Conservation (phyloP, 768 basidiomycete species). For the Serendipita sp. region DNA sequence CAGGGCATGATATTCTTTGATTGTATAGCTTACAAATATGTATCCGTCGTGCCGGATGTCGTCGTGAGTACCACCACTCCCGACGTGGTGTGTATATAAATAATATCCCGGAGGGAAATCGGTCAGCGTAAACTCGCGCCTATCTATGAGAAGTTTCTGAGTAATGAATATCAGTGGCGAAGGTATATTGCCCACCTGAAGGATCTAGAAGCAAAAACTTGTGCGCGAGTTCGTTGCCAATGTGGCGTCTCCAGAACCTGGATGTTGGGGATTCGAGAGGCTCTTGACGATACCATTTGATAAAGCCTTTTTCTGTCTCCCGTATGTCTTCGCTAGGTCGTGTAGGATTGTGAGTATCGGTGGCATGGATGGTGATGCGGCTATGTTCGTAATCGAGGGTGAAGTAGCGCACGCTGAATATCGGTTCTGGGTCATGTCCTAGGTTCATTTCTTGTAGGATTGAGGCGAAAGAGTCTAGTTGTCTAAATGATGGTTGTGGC, state of each 20-base stretch:
- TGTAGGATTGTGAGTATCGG: background rate
- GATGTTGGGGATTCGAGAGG: background rate
- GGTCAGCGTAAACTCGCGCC: background rate
- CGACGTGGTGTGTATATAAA: background rate
- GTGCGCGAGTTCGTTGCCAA: background rate
- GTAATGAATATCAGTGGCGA: background rate
- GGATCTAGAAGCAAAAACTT: background rate
- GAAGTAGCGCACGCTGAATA: background rate
- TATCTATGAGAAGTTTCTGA: background rate
- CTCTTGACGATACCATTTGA: background rate
- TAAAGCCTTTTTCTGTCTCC: background rate
- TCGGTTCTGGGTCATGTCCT: background rate
- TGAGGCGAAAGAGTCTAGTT: background rate
- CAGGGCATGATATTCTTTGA: background rate
- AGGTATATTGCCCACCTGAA: background rate
- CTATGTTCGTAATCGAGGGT: background rate
- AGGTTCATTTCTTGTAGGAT: background rate
- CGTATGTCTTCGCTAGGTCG: background rate
- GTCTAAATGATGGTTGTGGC: too few relatives aligned
- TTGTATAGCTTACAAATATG: background rate
- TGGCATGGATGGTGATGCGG: background rate
- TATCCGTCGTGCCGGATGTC: background rate
- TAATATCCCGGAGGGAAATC: constrained; percentile 1
- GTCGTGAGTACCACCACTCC: background rate
- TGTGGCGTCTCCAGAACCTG: background rate